These are phyloP conservation scores for Fraxinus velutina DNA, from an alignment of 305 asterid species.

Conservation along the genomic window DNA sequence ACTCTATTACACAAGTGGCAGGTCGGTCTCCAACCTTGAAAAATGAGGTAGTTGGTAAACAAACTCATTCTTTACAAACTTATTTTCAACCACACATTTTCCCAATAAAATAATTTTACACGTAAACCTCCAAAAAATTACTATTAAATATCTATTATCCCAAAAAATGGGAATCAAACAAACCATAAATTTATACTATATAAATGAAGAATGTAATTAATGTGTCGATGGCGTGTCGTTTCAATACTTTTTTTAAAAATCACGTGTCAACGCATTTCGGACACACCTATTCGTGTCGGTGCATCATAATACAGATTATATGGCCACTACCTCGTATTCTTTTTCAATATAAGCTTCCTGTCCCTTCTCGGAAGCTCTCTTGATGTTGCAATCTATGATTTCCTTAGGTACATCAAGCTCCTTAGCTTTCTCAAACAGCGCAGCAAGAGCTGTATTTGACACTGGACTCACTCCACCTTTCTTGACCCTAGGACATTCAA, in stretches of 20 bases:
- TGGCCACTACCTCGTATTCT: slow-evolving; percentile 61
- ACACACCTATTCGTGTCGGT: neutral
- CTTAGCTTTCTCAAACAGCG: slow-evolving; percentile 74
- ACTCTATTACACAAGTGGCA: neutral
- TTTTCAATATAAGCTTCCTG: slow-evolving; percentile 84
- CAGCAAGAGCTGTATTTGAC: slow-evolving; percentile 74
- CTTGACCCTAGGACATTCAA: slow-evolving; percentile 55
- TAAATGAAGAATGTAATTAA: neutral
- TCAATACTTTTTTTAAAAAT: neutral
- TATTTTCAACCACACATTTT: neutral
- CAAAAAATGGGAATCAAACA: neutral
- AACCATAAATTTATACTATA: neutral
- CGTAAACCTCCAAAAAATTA: neutral
- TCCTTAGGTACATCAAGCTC: slow-evolving; percentile 92
- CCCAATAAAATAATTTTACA: neutral
- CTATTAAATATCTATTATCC: neutral
- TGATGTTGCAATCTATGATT: slow-evolving; percentile 74
- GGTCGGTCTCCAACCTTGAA: neutral
- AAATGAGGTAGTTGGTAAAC: neutral
- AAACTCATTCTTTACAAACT: neutral
- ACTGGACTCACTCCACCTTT: slow-evolving; percentile 79
- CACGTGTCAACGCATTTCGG: neutral
- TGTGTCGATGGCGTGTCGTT: neutral
- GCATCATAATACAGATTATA: neutral
- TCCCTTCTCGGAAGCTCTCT: slow-evolving; percentile 85